phyloP scores from a whole-genome alignment of 305 asterid species.

The Fraxinus dipetala region DNA sequence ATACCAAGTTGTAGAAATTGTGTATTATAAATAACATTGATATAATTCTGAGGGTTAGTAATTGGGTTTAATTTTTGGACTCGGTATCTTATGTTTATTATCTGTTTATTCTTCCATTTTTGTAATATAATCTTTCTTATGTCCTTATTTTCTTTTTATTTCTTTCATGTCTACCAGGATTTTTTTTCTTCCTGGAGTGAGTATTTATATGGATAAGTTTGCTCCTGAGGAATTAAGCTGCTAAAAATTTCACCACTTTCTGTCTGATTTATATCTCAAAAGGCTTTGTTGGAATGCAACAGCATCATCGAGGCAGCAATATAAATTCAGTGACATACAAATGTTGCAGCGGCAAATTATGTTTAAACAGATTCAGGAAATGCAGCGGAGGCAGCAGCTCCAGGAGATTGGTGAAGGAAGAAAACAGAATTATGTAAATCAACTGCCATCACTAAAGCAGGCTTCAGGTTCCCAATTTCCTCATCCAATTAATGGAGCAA shows the following conservation, averaged over 20 bases:
- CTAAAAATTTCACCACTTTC: conserved; percentile 3
- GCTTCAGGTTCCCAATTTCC: conserved; percentile 36
- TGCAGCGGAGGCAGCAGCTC: conserved; percentile 61
- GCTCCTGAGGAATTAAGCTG: conserved; percentile 16
- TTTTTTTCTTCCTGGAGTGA: conserved; percentile 15
- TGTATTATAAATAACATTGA: background rate
- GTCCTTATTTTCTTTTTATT: background rate
- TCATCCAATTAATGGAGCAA: conserved; percentile 34
- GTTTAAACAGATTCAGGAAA: conserved; percentile 64
- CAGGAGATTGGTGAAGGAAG: conserved; percentile 42
- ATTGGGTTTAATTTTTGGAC: background rate
- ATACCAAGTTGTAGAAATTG: background rate
- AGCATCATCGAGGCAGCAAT: conserved; percentile 22
- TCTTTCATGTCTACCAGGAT: conserved; percentile 16
- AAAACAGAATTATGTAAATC: conserved; percentile 43
- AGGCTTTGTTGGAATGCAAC: conserved; percentile 24
- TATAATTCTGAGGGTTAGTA: background rate
- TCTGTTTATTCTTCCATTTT: background rate
- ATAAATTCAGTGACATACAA: conserved; percentile 21
- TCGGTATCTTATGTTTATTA: background rate
- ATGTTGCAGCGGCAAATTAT: conserved; percentile 72
- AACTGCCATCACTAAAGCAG: conserved; percentile 32
- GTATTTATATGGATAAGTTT: background rate
- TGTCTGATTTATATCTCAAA: background rate
- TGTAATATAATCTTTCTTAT: conserved; percentile 8